phyloP scores from a whole-genome alignment of 2,329 filamentous ascomycete species.

The Arthrobotrys sphaeroides region DNA sequence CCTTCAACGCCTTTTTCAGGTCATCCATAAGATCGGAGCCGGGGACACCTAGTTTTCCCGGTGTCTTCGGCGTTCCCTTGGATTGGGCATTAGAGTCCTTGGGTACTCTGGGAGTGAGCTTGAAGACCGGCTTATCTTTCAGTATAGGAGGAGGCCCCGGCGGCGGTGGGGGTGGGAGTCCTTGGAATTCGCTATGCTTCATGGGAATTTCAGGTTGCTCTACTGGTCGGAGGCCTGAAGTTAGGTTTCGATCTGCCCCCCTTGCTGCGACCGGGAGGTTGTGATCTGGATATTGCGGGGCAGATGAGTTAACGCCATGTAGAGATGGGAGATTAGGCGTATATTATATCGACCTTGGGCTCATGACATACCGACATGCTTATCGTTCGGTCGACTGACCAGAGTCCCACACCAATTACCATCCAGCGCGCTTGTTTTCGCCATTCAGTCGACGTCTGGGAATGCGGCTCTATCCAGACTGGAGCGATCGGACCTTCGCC shows the following conservation, averaged over 20 bases:
- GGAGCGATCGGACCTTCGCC: no score
- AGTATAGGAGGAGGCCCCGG: not conserved
- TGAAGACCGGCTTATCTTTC: not conserved
- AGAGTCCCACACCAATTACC: no score
- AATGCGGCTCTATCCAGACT: no score
- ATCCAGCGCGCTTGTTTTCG: no score
- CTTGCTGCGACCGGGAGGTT: not conserved
- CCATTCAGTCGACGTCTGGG: no score
- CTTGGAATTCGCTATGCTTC: constrained; percentile 1
- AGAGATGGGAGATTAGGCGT: no score
- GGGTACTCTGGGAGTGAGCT: not conserved
- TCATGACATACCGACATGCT: no score
- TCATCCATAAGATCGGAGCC: constrained; percentile 7
- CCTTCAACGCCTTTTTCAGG: not conserved
- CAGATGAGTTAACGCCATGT: not conserved
- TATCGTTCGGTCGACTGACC: no score
- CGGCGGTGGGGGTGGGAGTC: not conserved
- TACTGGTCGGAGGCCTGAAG: constrained; percentile 36
- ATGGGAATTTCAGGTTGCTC: constrained; percentile 20
- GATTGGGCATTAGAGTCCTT: not conserved
- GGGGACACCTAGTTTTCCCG: not conserved
- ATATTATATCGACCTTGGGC: not conserved
- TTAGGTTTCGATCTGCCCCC: constrained; percentile 24
- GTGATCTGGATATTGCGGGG: not conserved
- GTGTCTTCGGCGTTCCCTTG: not conserved